A percentile compares a stretch with the other conserved stretches of the same genome.
phyloP scores from a whole-genome alignment of 805 yeast species.

The Zygosaccharomyces rouxii region DNA sequence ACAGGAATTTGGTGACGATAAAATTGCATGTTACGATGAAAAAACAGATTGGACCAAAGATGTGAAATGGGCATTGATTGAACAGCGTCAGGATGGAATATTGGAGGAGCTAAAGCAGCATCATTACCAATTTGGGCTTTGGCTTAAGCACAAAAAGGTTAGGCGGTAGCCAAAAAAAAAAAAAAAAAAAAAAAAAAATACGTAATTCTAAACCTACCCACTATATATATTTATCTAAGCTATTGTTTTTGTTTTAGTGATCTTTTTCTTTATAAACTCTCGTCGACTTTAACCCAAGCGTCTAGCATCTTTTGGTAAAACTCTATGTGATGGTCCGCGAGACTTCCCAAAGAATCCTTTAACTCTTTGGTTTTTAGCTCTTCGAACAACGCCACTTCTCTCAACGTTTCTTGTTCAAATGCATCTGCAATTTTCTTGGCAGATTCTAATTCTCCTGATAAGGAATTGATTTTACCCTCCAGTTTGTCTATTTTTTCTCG shows the following conservation, averaged over 20 bases:
- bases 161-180: conserved; percentile 7
- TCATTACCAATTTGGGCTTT: conserved; percentile 11
- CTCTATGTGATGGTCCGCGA: conserved; percentile 71
- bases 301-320: conserved; percentile 66
- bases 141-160: conserved; percentile 12
- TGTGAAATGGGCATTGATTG: conserved; percentile 29
- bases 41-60: conserved; percentile 18
- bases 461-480: conserved; percentile 45
- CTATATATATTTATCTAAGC: conserved; percentile 5
- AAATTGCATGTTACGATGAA: conserved; percentile 14
- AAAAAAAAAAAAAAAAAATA: conserved; percentile 4
- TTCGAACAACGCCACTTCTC: conserved; percentile 67
- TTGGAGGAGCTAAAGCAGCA: conserved; percentile 12
- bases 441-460: conserved; percentile 46
- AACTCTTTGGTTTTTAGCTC: conserved; percentile 73
- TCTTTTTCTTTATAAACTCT: conserved; percentile 22
- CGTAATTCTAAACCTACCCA: conserved; percentile 3
- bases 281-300: conserved; percentile 63
- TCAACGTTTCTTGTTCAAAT: conserved; percentile 52
- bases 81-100: conserved; percentile 16
- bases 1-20: conserved; percentile 18
- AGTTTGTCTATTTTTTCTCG: conserved; percentile 49
- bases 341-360: conserved; percentile 60
- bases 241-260: background rate
- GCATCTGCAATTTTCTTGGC: conserved; percentile 49